Conservation (phyloP, 257 asterid genomes). For the Nicotiana noctiflora region DNA sequence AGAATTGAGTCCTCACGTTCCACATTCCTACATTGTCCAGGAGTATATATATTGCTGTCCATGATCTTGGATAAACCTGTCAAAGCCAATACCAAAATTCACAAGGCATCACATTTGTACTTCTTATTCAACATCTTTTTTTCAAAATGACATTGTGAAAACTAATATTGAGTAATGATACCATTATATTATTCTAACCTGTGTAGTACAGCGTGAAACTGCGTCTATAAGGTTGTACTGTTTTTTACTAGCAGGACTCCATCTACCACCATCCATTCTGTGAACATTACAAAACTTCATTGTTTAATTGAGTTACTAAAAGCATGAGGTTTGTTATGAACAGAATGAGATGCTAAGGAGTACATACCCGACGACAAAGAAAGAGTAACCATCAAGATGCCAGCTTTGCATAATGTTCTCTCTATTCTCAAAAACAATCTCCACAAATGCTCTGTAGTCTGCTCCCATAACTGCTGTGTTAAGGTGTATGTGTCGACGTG, state of each 20-base stretch:
- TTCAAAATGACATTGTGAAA: background rate
- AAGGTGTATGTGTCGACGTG: slow-evolving; percentile 21
- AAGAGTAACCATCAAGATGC: slow-evolving; percentile 75
- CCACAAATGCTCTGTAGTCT: slow-evolving; percentile 47
- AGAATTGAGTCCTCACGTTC: too few species aligned
- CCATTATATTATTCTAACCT: slow-evolving; percentile 30
- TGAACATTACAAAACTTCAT: background rate
- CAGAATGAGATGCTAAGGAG: background rate
- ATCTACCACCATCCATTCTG: slow-evolving; percentile 60
- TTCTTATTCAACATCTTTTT: background rate
- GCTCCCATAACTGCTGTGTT: slow-evolving; percentile 60
- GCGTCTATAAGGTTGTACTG: slow-evolving; percentile 65
- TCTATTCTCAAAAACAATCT: slow-evolving; percentile 60
- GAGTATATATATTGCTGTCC: too few species aligned
- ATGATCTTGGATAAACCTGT: too few species aligned
- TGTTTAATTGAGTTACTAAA: background rate
- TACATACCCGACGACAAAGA: slow-evolving; percentile 64
- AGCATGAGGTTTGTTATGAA: background rate
- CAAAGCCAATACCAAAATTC: too few species aligned
- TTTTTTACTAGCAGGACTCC: slow-evolving; percentile 41
- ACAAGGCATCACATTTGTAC: too few species aligned
- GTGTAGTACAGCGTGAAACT: slow-evolving; percentile 52
- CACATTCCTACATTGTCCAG: too few species aligned
- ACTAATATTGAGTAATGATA: background rate
- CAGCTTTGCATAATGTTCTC: slow-evolving; percentile 45